Evolutionary conservation across 2,329 filamentous ascomycete genomes (phyloP).

Genomic region (Pseudonectria foliicola): DNA sequence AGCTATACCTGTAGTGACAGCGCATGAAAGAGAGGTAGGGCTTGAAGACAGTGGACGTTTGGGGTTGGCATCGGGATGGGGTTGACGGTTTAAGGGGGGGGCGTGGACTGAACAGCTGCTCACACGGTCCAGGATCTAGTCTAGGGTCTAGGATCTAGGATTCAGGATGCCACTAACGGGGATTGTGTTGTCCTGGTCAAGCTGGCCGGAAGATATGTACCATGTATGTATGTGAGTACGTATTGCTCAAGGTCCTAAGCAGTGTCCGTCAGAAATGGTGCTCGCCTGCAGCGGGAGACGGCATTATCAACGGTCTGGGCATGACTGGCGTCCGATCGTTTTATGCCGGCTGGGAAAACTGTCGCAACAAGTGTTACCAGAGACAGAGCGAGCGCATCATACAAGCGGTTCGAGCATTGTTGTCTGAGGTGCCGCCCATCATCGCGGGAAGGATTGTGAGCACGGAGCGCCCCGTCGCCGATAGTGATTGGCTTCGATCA

Average conservation of each 20-base stretch:
- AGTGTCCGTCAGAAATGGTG: conserved; percentile 7
- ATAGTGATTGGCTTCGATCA: too few relatives aligned
- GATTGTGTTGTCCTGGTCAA: not conserved
- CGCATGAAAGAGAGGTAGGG: conserved; percentile 22
- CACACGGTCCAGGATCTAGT: conserved; percentile 2
- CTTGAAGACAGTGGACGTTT: conserved; percentile 24
- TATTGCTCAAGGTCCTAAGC: conserved; percentile 2
- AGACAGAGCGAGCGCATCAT: conserved; percentile 1
- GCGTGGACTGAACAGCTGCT: conserved; percentile 15
- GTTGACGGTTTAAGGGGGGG: conserved; percentile 17
- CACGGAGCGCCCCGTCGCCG: too few relatives aligned
- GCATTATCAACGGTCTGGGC: conserved; percentile 17
- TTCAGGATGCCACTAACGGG: not conserved
- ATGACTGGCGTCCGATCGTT: conserved; percentile 10
- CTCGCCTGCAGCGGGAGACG: conserved; percentile 17
- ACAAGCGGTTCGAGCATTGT: too few relatives aligned
- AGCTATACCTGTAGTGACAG: conserved; percentile 20
- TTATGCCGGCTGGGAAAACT: conserved; percentile 10
- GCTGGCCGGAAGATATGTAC: too few relatives aligned
- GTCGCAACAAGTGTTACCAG: conserved; percentile 12
- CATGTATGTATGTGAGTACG: too few relatives aligned
- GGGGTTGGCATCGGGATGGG: conserved; percentile 17
- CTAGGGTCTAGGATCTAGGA: conserved; percentile 12
- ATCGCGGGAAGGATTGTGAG: too few relatives aligned
- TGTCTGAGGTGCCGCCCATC: too few relatives aligned